Percentiles rank a stretch among this genome's conserved stretches.
Conservation (phyloP, 768 basidiomycete genomes). For the Russula sp. region DNA sequence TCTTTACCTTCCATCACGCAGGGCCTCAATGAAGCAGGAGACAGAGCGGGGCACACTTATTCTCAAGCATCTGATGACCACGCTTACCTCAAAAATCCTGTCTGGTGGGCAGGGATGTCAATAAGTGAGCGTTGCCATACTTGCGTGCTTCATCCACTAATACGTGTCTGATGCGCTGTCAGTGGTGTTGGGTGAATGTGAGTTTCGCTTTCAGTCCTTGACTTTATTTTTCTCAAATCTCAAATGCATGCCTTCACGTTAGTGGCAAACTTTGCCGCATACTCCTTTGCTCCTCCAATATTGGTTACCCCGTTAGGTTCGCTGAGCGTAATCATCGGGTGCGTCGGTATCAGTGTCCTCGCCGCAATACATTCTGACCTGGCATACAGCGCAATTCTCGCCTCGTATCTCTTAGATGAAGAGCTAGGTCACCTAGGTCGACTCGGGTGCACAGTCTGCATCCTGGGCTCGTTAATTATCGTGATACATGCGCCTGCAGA, state of each 20-base stretch:
- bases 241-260: neutral
- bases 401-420: constrained; percentile 90
- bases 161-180: constrained; percentile 6
- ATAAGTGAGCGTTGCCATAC: constrained; percentile 60
- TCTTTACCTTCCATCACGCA: constrained; percentile 37
- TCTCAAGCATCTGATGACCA: constrained; percentile 72
- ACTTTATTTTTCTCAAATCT: neutral
- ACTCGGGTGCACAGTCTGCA: constrained; percentile 77
- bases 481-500: constrained; percentile 96
- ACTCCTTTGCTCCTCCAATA: constrained; percentile 96
- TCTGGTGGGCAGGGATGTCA: constrained; percentile 97
- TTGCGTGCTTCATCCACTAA: neutral
- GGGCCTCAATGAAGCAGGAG: constrained; percentile 87
- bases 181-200: constrained; percentile 95
- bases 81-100: constrained; percentile 83
- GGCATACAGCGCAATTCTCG: constrained; percentile 74
- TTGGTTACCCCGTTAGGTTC: constrained; percentile 98
- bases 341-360: constrained; percentile 33
- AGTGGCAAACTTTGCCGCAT: constrained; percentile 93
- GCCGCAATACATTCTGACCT: constrained; percentile 8
- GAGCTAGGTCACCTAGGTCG: constrained; percentile 91
- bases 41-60: constrained; percentile 48
- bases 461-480: constrained; percentile 89
- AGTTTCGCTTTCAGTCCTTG: constrained; percentile 27
- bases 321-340: constrained; percentile 95